phyloP scores from a whole-genome alignment of 345 rosid species.

The Leavenworthia alabamica region DNA sequence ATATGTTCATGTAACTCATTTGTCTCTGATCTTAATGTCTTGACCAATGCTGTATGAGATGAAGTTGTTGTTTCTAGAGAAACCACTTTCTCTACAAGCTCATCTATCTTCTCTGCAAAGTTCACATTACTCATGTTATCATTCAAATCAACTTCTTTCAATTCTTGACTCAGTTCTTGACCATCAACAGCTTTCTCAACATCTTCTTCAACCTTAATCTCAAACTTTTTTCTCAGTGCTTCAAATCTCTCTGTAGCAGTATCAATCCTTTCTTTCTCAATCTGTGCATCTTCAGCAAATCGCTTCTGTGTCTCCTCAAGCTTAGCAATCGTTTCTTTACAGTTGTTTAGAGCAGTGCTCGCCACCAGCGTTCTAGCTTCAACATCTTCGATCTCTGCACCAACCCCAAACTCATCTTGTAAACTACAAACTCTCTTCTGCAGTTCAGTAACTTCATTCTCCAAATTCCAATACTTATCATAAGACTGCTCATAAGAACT shows the following conservation, averaged over 20 bases:
- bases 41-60: slow-evolving; percentile 54
- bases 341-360: slow-evolving; percentile 59
- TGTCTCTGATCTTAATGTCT: slow-evolving; percentile 50
- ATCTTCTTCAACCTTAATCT: slow-evolving; percentile 20
- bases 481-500: slow-evolving; percentile 45
- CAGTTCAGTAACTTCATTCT: slow-evolving; percentile 45
- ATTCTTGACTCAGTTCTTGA: slow-evolving; percentile 12
- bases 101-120: slow-evolving; percentile 60
- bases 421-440: slow-evolving; percentile 47
- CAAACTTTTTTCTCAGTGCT: slow-evolving; percentile 37
- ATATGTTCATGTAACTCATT: slow-evolving; percentile 46
- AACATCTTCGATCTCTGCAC: slow-evolving; percentile 48
- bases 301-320: slow-evolving; percentile 54
- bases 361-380: slow-evolving; percentile 79
- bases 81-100: slow-evolving; percentile 64
- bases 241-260: slow-evolving; percentile 38
- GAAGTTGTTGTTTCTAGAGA: slow-evolving; percentile 46
- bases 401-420: slow-evolving; percentile 69
- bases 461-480: slow-evolving; percentile 48
- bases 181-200: neutral
- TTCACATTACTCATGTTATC: slow-evolving; percentile 25
- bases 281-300: slow-evolving; percentile 42
- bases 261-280: slow-evolving; percentile 43
- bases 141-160: slow-evolving; percentile 20
- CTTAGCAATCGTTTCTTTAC: slow-evolving; percentile 53